phyloP scores from a whole-genome alignment of 495 filamentous ascomycete genomes.

The Talaromyces proteolyticus region DNA sequence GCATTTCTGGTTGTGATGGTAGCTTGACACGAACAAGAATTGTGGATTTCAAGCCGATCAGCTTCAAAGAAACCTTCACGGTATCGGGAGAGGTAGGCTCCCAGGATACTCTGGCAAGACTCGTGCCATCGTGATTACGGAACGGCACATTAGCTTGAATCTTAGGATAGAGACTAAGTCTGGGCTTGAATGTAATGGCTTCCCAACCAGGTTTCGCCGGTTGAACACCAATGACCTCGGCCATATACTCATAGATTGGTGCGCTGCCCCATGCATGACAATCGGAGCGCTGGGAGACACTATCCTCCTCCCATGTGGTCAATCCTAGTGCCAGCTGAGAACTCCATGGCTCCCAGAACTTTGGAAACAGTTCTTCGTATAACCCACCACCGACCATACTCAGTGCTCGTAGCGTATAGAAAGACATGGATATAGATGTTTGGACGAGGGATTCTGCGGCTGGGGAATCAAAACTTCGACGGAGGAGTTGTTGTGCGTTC shows the following conservation, averaged over 20 bases:
- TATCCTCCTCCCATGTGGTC: conserved; percentile 22
- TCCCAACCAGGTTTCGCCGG: conserved; percentile 12
- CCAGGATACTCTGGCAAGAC: not conserved
- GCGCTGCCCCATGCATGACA: conserved; percentile 23
- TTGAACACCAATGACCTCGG: conserved; percentile 13
- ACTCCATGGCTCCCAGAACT: conserved; percentile 16
- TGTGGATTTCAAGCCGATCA: not conserved
- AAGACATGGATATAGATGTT: conserved; percentile 18
- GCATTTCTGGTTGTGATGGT: conserved; percentile 1
- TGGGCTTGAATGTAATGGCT: conserved; percentile 15
- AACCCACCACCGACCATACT: conserved; percentile 13
- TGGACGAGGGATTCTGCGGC: conserved; percentile 8
- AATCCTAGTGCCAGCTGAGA: conserved; percentile 16
- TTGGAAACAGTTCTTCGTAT: conserved; percentile 10
- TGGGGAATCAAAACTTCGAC: conserved; percentile 2
- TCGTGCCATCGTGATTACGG: not conserved
- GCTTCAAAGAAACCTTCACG: not conserved
- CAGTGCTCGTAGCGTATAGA: conserved; percentile 21
- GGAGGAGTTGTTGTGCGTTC: conserved; percentile 7
- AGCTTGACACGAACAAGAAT: conserved; percentile 1
- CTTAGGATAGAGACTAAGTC: not conserved
- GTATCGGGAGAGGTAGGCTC: not conserved
- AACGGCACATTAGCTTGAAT: not conserved
- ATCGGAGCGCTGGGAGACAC: conserved; percentile 17
- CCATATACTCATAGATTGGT: conserved; percentile 19